Evolutionary conservation across 345 rosid genomes (phyloP).

Genomic region (Camelina sativa): DNA sequence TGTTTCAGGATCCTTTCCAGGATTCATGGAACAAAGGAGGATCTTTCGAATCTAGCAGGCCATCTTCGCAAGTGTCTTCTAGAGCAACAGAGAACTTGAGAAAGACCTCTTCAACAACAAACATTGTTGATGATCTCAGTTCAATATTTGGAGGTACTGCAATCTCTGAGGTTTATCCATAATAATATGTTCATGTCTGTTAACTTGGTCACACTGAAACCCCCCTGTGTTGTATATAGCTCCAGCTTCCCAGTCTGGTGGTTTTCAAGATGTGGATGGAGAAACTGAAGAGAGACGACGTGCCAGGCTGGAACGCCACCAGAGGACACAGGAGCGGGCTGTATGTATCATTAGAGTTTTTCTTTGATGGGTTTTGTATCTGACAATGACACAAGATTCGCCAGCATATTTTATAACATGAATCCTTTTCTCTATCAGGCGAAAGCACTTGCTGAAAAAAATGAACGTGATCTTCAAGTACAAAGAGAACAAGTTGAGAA

Average conservation of each 20-base stretch:
- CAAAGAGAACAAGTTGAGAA: slow-evolving; percentile 95
- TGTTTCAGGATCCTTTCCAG: slow-evolving; percentile 73
- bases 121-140: slow-evolving; percentile 74
- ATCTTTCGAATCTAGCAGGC: slow-evolving; percentile 61
- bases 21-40: slow-evolving; percentile 74
- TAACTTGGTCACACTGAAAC: slow-evolving; percentile 31
- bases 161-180: slow-evolving; percentile 14
- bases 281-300: slow-evolving; percentile 93
- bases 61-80: slow-evolving; percentile 64
- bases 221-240: slow-evolving; percentile 53
- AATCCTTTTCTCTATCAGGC: slow-evolving; percentile 56
- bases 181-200: background rate
- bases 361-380: slow-evolving; percentile 19
- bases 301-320: slow-evolving; percentile 95
- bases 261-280: slow-evolving; percentile 86
- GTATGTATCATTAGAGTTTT: slow-evolving; percentile 51
- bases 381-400: background rate
- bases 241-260: slow-evolving; percentile 62
- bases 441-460: slow-evolving; percentile 96
- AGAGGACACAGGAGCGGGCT: slow-evolving; percentile 97
- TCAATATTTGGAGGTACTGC: slow-evolving; percentile 88
- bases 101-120: slow-evolving; percentile 79
- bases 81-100: slow-evolving; percentile 66
- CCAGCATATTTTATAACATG: slow-evolving; percentile 8
- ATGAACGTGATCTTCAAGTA: slow-evolving; percentile 86